phyloP scores from a whole-genome alignment of 2,329 filamentous ascomycete genomes.

The Cladosporium sp. region DNA sequence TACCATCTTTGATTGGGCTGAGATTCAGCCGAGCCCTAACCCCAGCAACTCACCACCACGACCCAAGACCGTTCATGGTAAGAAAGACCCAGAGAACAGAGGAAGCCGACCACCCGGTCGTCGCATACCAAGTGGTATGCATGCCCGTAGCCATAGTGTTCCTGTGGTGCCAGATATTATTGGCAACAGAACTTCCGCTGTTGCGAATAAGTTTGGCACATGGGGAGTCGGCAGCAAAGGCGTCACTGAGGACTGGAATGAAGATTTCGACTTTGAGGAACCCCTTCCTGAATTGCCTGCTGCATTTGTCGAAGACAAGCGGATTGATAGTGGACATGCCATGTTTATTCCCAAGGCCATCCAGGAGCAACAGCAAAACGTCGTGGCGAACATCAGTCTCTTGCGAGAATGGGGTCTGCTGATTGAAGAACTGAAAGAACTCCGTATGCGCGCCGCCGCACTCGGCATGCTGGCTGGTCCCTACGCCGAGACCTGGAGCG shows the following conservation, averaged over 20 bases:
- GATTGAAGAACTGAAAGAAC: constrained; percentile 76
- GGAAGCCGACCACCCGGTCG: constrained; percentile 64
- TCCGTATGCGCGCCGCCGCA: constrained; percentile 64
- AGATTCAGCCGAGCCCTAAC: constrained; percentile 60
- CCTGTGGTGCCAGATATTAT: constrained; percentile 60
- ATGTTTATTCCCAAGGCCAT: constrained; percentile 78
- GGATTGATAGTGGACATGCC: constrained; percentile 40
- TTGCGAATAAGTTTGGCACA: constrained; percentile 69
- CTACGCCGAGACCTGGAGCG: constrained; percentile 63
- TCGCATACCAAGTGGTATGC: constrained; percentile 62
- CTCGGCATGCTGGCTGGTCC: constrained; percentile 60
- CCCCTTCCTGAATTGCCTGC: constrained; percentile 31
- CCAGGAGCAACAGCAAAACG: constrained; percentile 73
- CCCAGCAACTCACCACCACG: constrained; percentile 58
- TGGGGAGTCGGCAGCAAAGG: constrained; percentile 77
- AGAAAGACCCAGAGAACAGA: constrained; percentile 65
- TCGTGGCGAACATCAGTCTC: constrained; percentile 78
- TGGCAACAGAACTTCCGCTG: constrained; percentile 50
- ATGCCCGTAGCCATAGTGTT: constrained; percentile 77
- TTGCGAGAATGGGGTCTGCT: constrained; percentile 74
- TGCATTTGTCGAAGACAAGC: constrained; percentile 32
- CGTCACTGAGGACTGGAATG: constrained; percentile 82
- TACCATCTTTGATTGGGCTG: constrained; percentile 75
- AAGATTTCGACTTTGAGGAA: constrained; percentile 76
- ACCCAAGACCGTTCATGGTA: constrained; percentile 71